Evolutionary conservation across 495 filamentous ascomycete species (phyloP).

Genomic region (Paragyromitra xinjiangensis): DNA sequence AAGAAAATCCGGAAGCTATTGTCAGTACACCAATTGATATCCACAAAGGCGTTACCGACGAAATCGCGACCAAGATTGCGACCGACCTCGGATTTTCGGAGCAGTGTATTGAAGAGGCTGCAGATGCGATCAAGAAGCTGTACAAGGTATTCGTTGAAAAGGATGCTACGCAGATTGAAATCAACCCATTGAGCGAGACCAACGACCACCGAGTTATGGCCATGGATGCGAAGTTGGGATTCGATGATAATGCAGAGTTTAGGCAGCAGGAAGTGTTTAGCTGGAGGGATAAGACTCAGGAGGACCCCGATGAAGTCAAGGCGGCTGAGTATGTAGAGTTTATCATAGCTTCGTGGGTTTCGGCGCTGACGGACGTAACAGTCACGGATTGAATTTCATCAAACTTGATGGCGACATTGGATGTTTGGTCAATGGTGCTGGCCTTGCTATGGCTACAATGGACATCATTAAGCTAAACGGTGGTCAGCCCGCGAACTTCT

Average conservation of each 20-base stretch:
- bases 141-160: conserved; percentile 98
- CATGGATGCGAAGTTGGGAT: conserved; percentile 98
- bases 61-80: conserved; percentile 89
- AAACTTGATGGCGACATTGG: conserved; percentile 99
- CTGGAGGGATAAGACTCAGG: conserved; percentile 92
- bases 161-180: conserved; percentile 98
- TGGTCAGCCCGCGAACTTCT: conserved; percentile 94
- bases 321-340: conserved; percentile 76
- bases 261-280: conserved; percentile 94
- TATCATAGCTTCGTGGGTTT: background rate
- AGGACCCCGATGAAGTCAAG: conserved; percentile 96
- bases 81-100: conserved; percentile 94
- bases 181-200: conserved; percentile 97
- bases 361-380: conserved; percentile 55
- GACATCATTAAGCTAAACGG: conserved; percentile 99
- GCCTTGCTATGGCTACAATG: conserved; percentile 99
- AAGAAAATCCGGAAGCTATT: conserved; percentile 96
- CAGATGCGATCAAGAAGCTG: conserved; percentile 94
- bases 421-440: conserved; percentile 97
- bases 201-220: conserved; percentile 96
- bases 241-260: conserved; percentile 99
- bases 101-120: conserved; percentile 94
- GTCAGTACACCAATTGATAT: conserved; percentile 92
- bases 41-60: conserved; percentile 92
- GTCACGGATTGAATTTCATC: conserved; percentile 94